These are phyloP conservation scores for Nannizziopsis barbatae DNA, from an alignment of 2,329 filamentous ascomycete species.

Conservation along the genomic window DNA sequence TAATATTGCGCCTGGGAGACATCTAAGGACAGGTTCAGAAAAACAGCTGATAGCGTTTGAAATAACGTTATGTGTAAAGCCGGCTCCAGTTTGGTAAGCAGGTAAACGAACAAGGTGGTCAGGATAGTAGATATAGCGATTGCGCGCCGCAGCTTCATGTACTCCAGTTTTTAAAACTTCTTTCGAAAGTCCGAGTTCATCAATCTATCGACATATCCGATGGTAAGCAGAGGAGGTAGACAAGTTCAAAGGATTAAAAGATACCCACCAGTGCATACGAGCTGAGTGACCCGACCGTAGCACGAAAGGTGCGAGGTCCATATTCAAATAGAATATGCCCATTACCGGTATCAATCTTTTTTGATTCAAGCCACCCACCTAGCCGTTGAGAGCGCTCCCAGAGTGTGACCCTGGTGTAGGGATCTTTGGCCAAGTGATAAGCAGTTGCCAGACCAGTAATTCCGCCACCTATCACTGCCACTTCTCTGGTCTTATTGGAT, in stretches of 20 bases:
- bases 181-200: slow-evolving; percentile 36
- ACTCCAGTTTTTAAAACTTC: slow-evolving; percentile 46
- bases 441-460: slow-evolving; percentile 71
- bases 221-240: not conserved
- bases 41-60: slow-evolving; percentile 29
- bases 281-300: slow-evolving; percentile 47
- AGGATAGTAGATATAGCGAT: slow-evolving; percentile 79
- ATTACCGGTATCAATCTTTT: slow-evolving; percentile 49
- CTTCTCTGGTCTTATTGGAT: slow-evolving; percentile 1
- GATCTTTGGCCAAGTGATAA: slow-evolving; percentile 60
- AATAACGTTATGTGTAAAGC: slow-evolving; percentile 21
- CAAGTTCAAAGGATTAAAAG: not conserved
- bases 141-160: slow-evolving; percentile 43
- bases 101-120: slow-evolving; percentile 63
- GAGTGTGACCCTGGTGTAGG: slow-evolving; percentile 64
- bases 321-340: slow-evolving; percentile 64
- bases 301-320: slow-evolving; percentile 67
- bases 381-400: slow-evolving; percentile 61
- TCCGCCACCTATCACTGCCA: slow-evolving; percentile 64
- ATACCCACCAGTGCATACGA: slow-evolving; percentile 5
- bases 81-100: slow-evolving; percentile 26
- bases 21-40: slow-evolving; percentile 47
- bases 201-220: slow-evolving; percentile 9
- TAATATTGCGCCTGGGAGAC: slow-evolving; percentile 28
- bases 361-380: slow-evolving; percentile 75